Percentiles rank a stretch among this genome's conserved stretches.
Evolutionary conservation across 1,284 basidiomycete genomes (phyloP).

Genomic region (Rhodotorula sp.): DNA sequence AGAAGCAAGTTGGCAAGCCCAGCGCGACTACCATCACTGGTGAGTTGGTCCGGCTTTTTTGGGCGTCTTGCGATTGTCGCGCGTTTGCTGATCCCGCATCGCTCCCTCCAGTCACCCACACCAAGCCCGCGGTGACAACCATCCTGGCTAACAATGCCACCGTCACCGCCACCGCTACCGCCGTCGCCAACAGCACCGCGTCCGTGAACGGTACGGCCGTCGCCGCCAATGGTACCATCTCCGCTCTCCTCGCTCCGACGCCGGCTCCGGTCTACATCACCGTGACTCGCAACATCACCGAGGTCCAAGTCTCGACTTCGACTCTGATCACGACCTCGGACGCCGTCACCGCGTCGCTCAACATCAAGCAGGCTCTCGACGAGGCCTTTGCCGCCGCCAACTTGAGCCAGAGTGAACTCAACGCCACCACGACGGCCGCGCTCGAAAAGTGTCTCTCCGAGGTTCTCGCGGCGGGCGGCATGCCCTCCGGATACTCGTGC

Average conservation of each 20-base stretch:
- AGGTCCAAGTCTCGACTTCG: conserved; percentile 11
- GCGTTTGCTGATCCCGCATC: conserved; percentile 5
- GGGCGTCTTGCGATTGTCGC: not conserved
- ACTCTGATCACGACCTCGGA: conserved; percentile 17
- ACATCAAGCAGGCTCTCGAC: conserved; percentile 41
- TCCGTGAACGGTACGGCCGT: conserved; percentile 27
- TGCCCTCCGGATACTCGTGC: conserved; percentile 42
- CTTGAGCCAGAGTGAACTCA: conserved; percentile 31
- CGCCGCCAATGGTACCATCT: conserved; percentile 31
- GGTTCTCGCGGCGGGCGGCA: conserved; percentile 37
- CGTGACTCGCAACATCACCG: conserved; percentile 16
- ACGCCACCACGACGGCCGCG: conserved; percentile 25
- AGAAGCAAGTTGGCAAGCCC: conserved; percentile 30
- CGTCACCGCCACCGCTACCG: conserved; percentile 10
- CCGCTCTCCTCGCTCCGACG: conserved; percentile 18
- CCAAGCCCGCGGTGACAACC: not conserved
- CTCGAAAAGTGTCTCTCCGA: conserved; percentile 37
- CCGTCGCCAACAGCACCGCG: conserved; percentile 19
- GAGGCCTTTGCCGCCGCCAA: conserved; percentile 41
- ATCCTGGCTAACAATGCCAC: not conserved
- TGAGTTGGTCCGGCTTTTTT: conserved; percentile 1
- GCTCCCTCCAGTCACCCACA: conserved; percentile 2
- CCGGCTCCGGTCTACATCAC: conserved; percentile 13
- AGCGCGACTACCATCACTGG: conserved; percentile 17
- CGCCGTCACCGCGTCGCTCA: conserved; percentile 32